A percentile compares a stretch with the other conserved stretches of the same genome.
These are phyloP conservation scores for Candida arabinofermentans DNA, from an alignment of 805 yeast species.

Conservation along the genomic window DNA sequence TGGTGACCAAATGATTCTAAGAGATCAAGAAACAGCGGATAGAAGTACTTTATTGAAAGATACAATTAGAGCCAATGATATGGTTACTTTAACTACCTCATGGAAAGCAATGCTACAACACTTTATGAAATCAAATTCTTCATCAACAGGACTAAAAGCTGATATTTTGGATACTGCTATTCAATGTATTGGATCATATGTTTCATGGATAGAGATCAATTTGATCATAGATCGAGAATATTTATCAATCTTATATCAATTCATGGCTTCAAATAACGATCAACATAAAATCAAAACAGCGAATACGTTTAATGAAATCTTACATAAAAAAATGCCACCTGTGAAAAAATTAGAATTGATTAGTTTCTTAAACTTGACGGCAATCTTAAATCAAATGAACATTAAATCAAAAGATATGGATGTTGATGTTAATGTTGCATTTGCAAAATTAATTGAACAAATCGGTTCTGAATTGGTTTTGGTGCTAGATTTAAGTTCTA, in stretches of 20 bases:
- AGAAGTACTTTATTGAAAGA: slow-evolving; percentile 78
- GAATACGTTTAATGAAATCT: slow-evolving; percentile 46
- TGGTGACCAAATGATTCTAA: slow-evolving; percentile 82
- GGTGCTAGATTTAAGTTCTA: slow-evolving; percentile 51
- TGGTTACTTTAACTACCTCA: slow-evolving; percentile 54
- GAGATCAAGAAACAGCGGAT: slow-evolving; percentile 58
- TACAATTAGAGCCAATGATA: slow-evolving; percentile 71
- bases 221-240: slow-evolving; percentile 62
- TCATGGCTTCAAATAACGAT: slow-evolving; percentile 36
- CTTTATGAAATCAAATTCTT: slow-evolving; percentile 22
- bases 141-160: slow-evolving; percentile 24
- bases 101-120: slow-evolving; percentile 61
- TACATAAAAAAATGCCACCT: slow-evolving; percentile 56
- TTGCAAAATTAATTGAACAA: slow-evolving; percentile 68
- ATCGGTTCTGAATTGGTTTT: slow-evolving; percentile 74
- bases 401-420: slow-evolving; percentile 44
- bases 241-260: slow-evolving; percentile 54
- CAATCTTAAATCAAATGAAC: slow-evolving; percentile 39
- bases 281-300: slow-evolving; percentile 57
- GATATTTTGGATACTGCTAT: slow-evolving; percentile 58
- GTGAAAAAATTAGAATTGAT: slow-evolving; percentile 60
- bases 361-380: slow-evolving; percentile 62
- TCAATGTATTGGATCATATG: slow-evolving; percentile 74
- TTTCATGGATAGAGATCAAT: slow-evolving; percentile 88
- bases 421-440: slow-evolving; percentile 63